These are phyloP conservation scores for Skeletonema costatum DNA, from an alignment of 108 stramenopile species.

Conservation along the genomic window DNA sequence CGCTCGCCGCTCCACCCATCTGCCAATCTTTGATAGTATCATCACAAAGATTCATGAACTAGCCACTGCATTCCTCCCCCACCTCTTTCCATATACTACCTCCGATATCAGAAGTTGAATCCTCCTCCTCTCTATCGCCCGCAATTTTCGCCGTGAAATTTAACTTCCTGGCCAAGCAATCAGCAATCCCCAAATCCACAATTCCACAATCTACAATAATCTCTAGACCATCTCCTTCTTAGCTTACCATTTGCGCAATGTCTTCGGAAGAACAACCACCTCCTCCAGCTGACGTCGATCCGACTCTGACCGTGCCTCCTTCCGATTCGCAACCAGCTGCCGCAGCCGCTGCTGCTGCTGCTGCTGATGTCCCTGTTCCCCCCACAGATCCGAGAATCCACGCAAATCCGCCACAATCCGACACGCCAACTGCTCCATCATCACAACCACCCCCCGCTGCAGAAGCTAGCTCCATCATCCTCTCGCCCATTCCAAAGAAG, in stretches of 20 bases:
- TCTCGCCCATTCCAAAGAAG: not conserved
- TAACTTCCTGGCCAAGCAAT: not conserved
- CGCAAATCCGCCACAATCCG: not conserved
- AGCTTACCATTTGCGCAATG: not conserved
- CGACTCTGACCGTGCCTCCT: not conserved
- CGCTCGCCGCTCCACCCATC: too few relatives aligned
- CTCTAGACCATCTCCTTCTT: not conserved
- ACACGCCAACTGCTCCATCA: not conserved
- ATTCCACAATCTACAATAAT: not conserved
- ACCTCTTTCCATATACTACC: not conserved
- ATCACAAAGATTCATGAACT: too few relatives aligned
- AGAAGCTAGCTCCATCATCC: not conserved
- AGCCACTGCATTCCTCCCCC: not conserved
- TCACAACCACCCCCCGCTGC: not conserved
- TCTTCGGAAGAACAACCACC: not conserved
- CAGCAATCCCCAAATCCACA: too few relatives aligned
- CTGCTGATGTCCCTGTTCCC: not conserved
- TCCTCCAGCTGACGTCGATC: not conserved
- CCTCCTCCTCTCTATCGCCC: not conserved
- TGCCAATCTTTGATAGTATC: too few relatives aligned
- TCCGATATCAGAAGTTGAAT: too few relatives aligned
- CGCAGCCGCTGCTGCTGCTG: not conserved
- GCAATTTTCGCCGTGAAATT: not conserved
- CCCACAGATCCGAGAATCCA: not conserved
- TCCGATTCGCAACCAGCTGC: not conserved